Conservation (phyloP, 352 stramenopile species). For the Phytophthora macrochlamydospora region DNA sequence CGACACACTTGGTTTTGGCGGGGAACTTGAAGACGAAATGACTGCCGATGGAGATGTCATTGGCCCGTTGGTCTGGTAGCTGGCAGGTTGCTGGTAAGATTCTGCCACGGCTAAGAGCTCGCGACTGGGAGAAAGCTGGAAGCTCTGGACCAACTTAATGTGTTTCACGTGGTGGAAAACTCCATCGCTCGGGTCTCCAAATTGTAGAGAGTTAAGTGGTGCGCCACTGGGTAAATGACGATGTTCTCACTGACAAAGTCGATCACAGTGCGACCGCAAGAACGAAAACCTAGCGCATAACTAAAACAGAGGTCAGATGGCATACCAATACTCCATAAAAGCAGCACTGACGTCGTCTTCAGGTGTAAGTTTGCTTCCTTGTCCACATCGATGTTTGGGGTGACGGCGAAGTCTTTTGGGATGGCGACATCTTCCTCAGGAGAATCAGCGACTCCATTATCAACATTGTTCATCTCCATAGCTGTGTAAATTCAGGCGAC, state of each 20-base stretch:
- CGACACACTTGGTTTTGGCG: constrained; percentile 11
- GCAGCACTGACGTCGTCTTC: constrained; percentile 37
- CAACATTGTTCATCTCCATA: constrained; percentile 9
- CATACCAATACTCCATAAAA: not conserved
- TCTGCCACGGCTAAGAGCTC: constrained; percentile 75
- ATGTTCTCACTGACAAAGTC: constrained; percentile 63
- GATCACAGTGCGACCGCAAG: constrained; percentile 45
- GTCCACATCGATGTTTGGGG: constrained; percentile 27
- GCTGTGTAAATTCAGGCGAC: constrained; percentile 6
- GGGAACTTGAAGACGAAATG: not conserved
- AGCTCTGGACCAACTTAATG: constrained; percentile 62
- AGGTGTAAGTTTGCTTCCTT: constrained; percentile 44
- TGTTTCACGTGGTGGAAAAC: constrained; percentile 69
- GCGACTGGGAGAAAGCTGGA: constrained; percentile 71
- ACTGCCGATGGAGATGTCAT: constrained; percentile 4
- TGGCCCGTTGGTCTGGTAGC: not conserved
- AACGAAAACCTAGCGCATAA: constrained; percentile 52
- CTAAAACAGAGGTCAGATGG: constrained; percentile 19
- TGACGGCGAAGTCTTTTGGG: not conserved
- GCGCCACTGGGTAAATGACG: constrained; percentile 69
- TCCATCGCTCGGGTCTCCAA: constrained; percentile 67
- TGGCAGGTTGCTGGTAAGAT: constrained; percentile 35
- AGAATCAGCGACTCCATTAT: constrained; percentile 1
- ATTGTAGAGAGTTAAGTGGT: constrained; percentile 72
- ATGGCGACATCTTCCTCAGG: constrained; percentile 12